These are phyloP conservation scores for Candida lessepsii DNA, from an alignment of 805 yeast species.

Conservation along the genomic window DNA sequence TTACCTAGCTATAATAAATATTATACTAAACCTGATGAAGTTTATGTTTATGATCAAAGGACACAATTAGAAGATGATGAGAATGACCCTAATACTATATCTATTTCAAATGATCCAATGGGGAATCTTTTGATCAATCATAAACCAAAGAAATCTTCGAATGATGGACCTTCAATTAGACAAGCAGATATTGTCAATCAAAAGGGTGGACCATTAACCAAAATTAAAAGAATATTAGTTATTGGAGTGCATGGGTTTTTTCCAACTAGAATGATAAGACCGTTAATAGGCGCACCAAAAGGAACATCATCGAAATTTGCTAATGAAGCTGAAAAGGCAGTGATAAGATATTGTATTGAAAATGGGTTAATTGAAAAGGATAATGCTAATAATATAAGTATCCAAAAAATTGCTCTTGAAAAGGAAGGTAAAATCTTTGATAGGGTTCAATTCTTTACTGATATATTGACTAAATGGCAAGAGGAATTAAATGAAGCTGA, in stretches of 20 bases:
- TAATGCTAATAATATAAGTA: conserved; percentile 38
- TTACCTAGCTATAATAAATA: conserved; percentile 35
- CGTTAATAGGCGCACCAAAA: conserved; percentile 91
- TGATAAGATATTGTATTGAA: conserved; percentile 58
- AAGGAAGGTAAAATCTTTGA: conserved; percentile 89
- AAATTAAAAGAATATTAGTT: conserved; percentile 63
- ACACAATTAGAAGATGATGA: conserved; percentile 28
- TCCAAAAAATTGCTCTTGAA: conserved; percentile 92
- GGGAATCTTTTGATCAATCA: conserved; percentile 42
- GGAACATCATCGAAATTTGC: conserved; percentile 93
- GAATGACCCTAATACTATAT: conserved; percentile 31
- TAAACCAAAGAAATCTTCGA: conserved; percentile 9
- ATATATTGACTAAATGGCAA: conserved; percentile 67
- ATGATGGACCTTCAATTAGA: conserved; percentile 8
- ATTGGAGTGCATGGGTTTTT: conserved; percentile 97
- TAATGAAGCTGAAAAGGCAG: conserved; percentile 80
- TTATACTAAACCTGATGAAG: conserved; percentile 20
- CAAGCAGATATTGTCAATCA: conserved; percentile 21
- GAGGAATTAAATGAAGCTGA: conserved; percentile 66
- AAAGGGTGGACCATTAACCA: conserved; percentile 28
- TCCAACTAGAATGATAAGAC: conserved; percentile 82
- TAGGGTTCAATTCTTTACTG: conserved; percentile 78
- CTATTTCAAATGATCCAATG: conserved; percentile 41
- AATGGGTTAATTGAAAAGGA: conserved; percentile 33
- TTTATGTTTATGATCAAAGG: conserved; percentile 18